Conservation (phyloP, 495 filamentous ascomycete species). For the Clavariopsis aquatica region DNA sequence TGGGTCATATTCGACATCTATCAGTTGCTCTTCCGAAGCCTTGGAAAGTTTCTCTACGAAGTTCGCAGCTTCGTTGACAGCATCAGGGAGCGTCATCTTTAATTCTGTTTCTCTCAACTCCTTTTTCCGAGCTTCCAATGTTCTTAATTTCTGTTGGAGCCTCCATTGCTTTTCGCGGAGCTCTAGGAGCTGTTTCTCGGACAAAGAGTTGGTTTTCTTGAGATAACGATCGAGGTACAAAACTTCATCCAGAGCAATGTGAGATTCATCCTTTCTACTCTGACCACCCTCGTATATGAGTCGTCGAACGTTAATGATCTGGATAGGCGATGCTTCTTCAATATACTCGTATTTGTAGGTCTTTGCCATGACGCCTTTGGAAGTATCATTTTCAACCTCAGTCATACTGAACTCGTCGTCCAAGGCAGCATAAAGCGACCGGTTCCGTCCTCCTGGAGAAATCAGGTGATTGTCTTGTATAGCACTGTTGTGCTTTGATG, state of each 20-base stretch:
- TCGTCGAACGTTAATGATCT: slow-evolving; percentile 87
- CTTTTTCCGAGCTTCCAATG: slow-evolving; percentile 53
- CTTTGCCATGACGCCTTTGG: slow-evolving; percentile 60
- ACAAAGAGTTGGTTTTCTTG: slow-evolving; percentile 50
- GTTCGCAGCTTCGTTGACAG: slow-evolving; percentile 28
- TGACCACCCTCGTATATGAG: slow-evolving; percentile 64
- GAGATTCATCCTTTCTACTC: slow-evolving; percentile 75
- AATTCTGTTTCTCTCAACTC: slow-evolving; percentile 46
- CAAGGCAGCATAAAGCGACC: slow-evolving; percentile 79
- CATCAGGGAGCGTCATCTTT: slow-evolving; percentile 27
- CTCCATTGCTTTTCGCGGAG: slow-evolving; percentile 71
- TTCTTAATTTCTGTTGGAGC: slow-evolving; percentile 64
- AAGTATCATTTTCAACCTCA: slow-evolving; percentile 51
- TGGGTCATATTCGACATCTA: slow-evolving; percentile 26
- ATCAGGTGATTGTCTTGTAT: slow-evolving; percentile 26
- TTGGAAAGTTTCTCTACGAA: slow-evolving; percentile 31
- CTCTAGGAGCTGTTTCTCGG: slow-evolving; percentile 57
- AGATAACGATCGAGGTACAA: slow-evolving; percentile 91
- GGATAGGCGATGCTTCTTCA: slow-evolving; percentile 71
- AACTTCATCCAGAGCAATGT: slow-evolving; percentile 69
- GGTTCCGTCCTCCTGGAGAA: slow-evolving; percentile 19
- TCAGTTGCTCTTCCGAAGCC: slow-evolving; percentile 20
- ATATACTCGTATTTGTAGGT: slow-evolving; percentile 72
- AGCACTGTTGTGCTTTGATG: slow-evolving; percentile 1
- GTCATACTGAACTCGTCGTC: slow-evolving; percentile 81